phyloP scores from a whole-genome alignment of 1,284 basidiomycete species.

The Tremellales sp. region DNA sequence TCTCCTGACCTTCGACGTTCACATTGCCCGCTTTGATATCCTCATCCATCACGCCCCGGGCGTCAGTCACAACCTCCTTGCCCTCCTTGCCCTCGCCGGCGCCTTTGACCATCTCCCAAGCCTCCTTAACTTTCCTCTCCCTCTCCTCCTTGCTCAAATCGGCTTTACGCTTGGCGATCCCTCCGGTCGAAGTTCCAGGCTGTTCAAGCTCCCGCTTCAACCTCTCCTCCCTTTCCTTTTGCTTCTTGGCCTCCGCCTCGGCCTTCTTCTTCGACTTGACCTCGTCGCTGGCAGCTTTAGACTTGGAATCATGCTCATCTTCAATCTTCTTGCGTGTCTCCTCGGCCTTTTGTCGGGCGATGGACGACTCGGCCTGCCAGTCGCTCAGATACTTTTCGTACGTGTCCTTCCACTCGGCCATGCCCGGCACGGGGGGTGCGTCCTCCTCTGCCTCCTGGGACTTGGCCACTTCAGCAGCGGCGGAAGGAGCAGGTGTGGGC shows the following conservation, averaged over 20 bases:
- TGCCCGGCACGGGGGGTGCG: conserved; percentile 18
- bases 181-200: background rate
- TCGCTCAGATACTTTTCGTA: conserved; percentile 65
- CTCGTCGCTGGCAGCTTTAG: conserved; percentile 19
- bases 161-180: conserved; percentile 2
- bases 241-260: conserved; percentile 22
- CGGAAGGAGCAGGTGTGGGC: conserved; percentile 16
- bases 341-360: conserved; percentile 69
- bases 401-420: conserved; percentile 56
- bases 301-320: conserved; percentile 33
- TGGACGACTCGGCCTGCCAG: conserved; percentile 71
- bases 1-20: conserved; percentile 26
- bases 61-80: conserved; percentile 46
- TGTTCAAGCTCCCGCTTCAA: conserved; percentile 22
- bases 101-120: conserved; percentile 56
- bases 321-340: conserved; percentile 69
- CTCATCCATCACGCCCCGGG: conserved; percentile 52
- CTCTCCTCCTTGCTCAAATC: conserved; percentile 8
- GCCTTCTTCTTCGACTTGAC: conserved; percentile 24
- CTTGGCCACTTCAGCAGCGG: conserved; percentile 7
- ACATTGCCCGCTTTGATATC: conserved; percentile 49
- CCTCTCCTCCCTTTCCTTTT: conserved; percentile 15
- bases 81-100: conserved; percentile 36
- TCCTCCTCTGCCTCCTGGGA: conserved; percentile 6
- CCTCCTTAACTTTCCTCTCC: conserved; percentile 51